Conservation (phyloP, 148 eudicot species). For the Chenopodium formosanum region DNA sequence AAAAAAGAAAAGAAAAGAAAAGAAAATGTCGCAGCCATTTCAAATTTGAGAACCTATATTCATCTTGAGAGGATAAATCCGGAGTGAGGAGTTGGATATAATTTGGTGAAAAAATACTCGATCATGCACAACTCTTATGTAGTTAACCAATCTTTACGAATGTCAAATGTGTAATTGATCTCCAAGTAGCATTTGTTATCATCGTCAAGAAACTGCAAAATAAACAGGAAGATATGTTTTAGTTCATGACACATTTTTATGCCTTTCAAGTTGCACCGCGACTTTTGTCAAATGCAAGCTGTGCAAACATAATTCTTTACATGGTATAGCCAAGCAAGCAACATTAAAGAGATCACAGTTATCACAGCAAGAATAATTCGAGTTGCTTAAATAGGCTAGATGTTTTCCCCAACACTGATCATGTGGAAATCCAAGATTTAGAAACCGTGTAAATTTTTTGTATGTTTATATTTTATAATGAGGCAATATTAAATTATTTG, state of each 20-base stretch:
- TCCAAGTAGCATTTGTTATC: slow-evolving; percentile 66
- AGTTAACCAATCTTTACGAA: slow-evolving; percentile 53
- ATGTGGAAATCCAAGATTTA: too few relatives aligned
- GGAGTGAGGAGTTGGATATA: background rate
- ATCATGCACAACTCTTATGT: slow-evolving; percentile 4
- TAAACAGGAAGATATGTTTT: background rate
- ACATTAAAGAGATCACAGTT: background rate
- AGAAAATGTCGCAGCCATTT: background rate
- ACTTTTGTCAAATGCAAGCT: background rate
- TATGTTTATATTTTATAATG: too few relatives aligned
- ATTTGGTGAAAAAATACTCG: background rate
- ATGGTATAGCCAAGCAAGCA: background rate
- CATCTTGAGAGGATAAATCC: background rate
- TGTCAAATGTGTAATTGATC: slow-evolving; percentile 59
- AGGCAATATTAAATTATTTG: background rate
- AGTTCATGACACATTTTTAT: background rate
- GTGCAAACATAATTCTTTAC: background rate
- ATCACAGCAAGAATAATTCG: background rate
- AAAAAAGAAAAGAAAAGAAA: slow-evolving; percentile 7
- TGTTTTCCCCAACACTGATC: background rate
- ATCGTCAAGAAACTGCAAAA: slow-evolving; percentile 60
- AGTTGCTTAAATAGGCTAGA: background rate
- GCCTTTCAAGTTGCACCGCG: background rate
- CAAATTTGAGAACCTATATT: slow-evolving; percentile 13
- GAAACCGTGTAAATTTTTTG: background rate